Percentiles rank a stretch among this genome's conserved stretches.
Evolutionary conservation across 2,329 filamentous ascomycete species (phyloP).

Genomic region (Aureobasidium sp.): DNA sequence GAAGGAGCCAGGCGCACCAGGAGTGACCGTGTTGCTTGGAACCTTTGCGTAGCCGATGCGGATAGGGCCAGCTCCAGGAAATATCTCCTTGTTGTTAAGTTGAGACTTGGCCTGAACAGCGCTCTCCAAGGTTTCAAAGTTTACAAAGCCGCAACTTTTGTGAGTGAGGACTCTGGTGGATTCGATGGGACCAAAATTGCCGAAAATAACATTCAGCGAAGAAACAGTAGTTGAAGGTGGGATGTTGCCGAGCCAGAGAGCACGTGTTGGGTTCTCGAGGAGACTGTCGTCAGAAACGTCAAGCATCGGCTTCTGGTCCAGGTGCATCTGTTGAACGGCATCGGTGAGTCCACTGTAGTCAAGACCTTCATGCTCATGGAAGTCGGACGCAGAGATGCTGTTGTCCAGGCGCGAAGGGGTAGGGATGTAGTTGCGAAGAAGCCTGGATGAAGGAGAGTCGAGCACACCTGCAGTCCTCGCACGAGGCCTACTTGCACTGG

Average conservation of each 20-base stretch:
- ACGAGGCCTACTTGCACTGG: slow-evolving; percentile 71
- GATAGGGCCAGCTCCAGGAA: slow-evolving; percentile 89
- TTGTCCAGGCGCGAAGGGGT: slow-evolving; percentile 68
- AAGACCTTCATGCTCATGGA: slow-evolving; percentile 64
- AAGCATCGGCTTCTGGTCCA: slow-evolving; percentile 55
- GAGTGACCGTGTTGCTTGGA: slow-evolving; percentile 78
- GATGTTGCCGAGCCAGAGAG: slow-evolving; percentile 95
- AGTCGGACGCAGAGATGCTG: slow-evolving; percentile 65
- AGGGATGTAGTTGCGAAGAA: slow-evolving; percentile 63
- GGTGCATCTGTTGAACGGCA: slow-evolving; percentile 71
- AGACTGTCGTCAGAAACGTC: slow-evolving; percentile 69
- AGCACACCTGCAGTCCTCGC: slow-evolving; percentile 87
- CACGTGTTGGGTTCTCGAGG: slow-evolving; percentile 82
- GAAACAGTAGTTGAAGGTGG: slow-evolving; percentile 95
- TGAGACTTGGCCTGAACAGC: slow-evolving; percentile 79
- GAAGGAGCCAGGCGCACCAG: slow-evolving; percentile 78
- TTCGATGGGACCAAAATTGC: slow-evolving; percentile 78
- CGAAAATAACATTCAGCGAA: slow-evolving; percentile 90
- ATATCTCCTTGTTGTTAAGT: slow-evolving; percentile 96
- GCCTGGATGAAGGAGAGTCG: slow-evolving; percentile 62
- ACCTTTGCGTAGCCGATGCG: slow-evolving; percentile 97
- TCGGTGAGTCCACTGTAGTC: slow-evolving; percentile 75
- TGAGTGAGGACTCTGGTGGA: slow-evolving; percentile 91
- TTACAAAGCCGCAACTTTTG: slow-evolving; percentile 99
- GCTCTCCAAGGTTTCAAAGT: slow-evolving; percentile 87